Evolutionary conservation across 768 basidiomycete species (phyloP).

Genomic region (Pleurotus salmoneostramineus): DNA sequence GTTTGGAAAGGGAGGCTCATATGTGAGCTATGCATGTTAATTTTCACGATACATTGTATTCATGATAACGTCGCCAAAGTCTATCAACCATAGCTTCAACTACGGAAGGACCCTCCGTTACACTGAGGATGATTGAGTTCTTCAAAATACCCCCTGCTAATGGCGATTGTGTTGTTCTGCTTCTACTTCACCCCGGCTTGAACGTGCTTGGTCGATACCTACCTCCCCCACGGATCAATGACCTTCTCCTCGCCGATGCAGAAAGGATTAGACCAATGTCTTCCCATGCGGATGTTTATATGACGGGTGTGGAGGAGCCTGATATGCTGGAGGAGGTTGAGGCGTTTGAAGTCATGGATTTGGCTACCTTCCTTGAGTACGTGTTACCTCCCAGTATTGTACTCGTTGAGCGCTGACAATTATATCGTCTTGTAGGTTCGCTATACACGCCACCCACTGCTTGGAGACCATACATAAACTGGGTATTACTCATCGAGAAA

Average conservation of each 20-base stretch:
- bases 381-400: slow-evolving; percentile 14
- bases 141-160: slow-evolving; percentile 61
- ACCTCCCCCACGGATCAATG: slow-evolving; percentile 61
- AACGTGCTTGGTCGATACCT: slow-evolving; percentile 72
- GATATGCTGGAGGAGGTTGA: slow-evolving; percentile 50
- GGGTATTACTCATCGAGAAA: slow-evolving; percentile 59
- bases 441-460: slow-evolving; percentile 72
- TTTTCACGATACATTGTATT: neutral
- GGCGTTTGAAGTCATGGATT: slow-evolving; percentile 68
- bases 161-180: slow-evolving; percentile 68
- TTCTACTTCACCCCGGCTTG: slow-evolving; percentile 65
- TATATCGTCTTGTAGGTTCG: slow-evolving; percentile 44
- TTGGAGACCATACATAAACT: slow-evolving; percentile 64
- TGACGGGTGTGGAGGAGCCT: slow-evolving; percentile 44
- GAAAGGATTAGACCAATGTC: slow-evolving; percentile 36
- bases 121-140: slow-evolving; percentile 59
- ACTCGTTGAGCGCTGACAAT: neutral
- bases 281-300: slow-evolving; percentile 46
- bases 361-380: slow-evolving; percentile 73
- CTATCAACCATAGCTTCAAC: slow-evolving; percentile 45
- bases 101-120: slow-evolving; percentile 48
- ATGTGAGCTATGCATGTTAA: slow-evolving; percentile 40
- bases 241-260: slow-evolving; percentile 57
- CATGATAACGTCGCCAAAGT: slow-evolving; percentile 23
- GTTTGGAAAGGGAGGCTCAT: slow-evolving; percentile 69